Percentiles rank a stretch among this genome's conserved stretches.
phyloP scores from a whole-genome alignment of 768 basidiomycete genomes.

The Rubroboletus satanas region DNA sequence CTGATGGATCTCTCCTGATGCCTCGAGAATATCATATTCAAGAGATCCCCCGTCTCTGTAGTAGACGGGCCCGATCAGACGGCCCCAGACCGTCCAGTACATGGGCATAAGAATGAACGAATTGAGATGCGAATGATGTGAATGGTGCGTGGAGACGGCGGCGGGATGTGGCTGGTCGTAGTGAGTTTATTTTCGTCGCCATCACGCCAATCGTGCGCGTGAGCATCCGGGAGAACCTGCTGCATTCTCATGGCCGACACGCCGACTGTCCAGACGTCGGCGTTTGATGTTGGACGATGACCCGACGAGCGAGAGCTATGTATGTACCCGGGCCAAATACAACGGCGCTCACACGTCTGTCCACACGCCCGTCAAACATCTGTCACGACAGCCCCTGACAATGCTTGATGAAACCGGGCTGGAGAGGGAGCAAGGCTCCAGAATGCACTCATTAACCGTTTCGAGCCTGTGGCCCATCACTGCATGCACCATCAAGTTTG shows the following conservation, averaged over 20 bases:
- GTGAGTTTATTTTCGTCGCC: background rate
- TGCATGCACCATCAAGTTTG: constrained; percentile 8
- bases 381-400: background rate
- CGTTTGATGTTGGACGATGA: background rate
- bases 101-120: background rate
- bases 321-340: background rate
- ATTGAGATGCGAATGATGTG: background rate
- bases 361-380: constrained; percentile 3
- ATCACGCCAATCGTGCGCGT: background rate
- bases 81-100: background rate
- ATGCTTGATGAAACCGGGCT: background rate
- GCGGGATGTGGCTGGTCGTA: background rate
- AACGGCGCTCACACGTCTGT: background rate
- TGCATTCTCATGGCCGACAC: background rate
- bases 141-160: background rate
- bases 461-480: constrained; percentile 3
- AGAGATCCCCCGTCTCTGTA: background rate
- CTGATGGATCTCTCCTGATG: background rate
- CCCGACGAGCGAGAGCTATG: background rate
- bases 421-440: background rate
- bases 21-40: background rate
- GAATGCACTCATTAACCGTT: background rate
- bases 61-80: background rate
- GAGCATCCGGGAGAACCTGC: background rate
- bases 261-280: background rate